Evolutionary conservation across 257 asterid genomes (phyloP).

Genomic region (Solanum bulbocastanum): DNA sequence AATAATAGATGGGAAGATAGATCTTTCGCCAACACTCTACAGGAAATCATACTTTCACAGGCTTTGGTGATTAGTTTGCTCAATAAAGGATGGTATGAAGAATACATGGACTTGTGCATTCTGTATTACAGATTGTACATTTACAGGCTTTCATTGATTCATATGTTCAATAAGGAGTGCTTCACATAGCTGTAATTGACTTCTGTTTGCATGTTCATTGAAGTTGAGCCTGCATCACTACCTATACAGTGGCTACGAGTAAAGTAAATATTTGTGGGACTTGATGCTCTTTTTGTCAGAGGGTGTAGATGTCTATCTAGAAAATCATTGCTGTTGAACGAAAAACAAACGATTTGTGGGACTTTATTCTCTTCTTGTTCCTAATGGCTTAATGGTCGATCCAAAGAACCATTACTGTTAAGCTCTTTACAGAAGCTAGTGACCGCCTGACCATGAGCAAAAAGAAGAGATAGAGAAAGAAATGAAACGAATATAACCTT

Average conservation of each 20-base stretch:
- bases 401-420: neutral
- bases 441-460: neutral
- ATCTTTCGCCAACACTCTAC: neutral
- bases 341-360: neutral
- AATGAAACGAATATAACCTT: neutral
- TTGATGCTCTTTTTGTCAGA: neutral
- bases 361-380: neutral
- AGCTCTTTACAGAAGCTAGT: neutral
- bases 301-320: neutral
- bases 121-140: neutral
- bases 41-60: neutral
- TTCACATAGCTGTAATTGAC: neutral
- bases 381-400: neutral
- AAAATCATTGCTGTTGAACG: neutral
- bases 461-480: neutral
- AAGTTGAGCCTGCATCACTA: neutral
- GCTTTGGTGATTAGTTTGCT: neutral
- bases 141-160: neutral
- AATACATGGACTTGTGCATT: neutral
- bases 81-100: neutral
- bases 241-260: neutral
- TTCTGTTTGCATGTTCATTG: neutral
- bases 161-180: neutral
- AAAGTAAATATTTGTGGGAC: neutral
- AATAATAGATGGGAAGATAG: neutral